Conservation (phyloP, 495 filamentous ascomycete species). For the Talaromyces stipitatus region DNA sequence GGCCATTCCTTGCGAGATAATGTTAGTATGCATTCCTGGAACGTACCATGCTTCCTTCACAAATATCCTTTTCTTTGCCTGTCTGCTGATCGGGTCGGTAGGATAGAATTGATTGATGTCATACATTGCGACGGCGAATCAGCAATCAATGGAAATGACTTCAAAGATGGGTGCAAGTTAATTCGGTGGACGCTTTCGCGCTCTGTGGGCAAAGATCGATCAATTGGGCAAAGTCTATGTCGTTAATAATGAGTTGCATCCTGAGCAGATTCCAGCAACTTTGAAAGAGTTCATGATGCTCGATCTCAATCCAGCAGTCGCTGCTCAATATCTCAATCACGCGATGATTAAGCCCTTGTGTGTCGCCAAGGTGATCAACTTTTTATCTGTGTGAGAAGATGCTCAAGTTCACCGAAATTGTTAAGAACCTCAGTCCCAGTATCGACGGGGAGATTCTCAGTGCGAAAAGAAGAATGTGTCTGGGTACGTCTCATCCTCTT, state of each 20-base stretch:
- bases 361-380: conserved; percentile 19
- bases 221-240: background rate
- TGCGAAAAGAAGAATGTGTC: background rate
- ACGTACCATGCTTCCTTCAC: too few relatives aligned
- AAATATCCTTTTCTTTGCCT: too few relatives aligned
- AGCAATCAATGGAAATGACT: too few relatives aligned
- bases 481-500: background rate
- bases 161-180: too few relatives aligned
- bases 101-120: too few relatives aligned
- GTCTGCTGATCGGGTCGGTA: too few relatives aligned
- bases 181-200: background rate
- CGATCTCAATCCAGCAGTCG: background rate
- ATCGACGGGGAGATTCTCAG: conserved; percentile 12
- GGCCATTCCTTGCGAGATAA: too few relatives aligned
- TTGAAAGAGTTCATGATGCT: background rate
- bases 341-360: background rate
- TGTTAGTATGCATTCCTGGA: too few relatives aligned
- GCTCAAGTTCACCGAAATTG: conserved; percentile 8
- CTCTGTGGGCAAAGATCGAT: background rate
- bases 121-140: too few relatives aligned
- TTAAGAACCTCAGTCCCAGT: conserved; percentile 11
- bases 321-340: background rate
- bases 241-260: background rate
- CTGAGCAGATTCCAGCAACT: background rate
- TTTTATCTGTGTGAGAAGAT: conserved; percentile 12